Evolutionary conservation across 768 basidiomycete species (phyloP), one percentile per base, ranked within the genome.

Genomic region (Hericium erinaceus): DNA sequence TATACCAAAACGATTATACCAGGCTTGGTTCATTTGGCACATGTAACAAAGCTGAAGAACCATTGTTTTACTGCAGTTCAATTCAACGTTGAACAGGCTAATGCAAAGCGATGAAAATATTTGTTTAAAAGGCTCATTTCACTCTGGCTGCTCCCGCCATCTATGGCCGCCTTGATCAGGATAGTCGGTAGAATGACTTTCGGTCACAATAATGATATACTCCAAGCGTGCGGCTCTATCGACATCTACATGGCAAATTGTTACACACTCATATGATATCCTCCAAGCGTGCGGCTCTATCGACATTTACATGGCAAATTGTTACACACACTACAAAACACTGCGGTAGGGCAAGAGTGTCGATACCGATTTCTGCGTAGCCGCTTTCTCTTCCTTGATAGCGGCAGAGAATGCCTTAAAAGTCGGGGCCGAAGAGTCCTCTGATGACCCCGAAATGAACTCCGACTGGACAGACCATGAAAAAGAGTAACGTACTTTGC

Each of bases 371-470:
- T 68, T 70, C 48, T 68, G 72, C 1, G 90, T 92, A 3, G 68
- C 72, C 5, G 81, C 80, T 66, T 87, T 90, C 64, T 84, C 85
- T 38, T 91, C 86, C 69, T 92, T 95, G 65, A 94, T 79, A 37
- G 89, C 70, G 3, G 72, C 71, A 5, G 87, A 79, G 66, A 94
- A 85, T 1, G 79, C 72, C 66, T 84, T 89, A 78, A 97, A 97
- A 12, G 73, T 73, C 0, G 84, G 76, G 18, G 74, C 73, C 0
- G 72, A 69, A 1, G 93, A 77, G 64, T 90, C 90, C 15, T 73
- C 83, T 84, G 58, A 54, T 13, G 24, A 15, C 13, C 58, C 39
- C 54, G 41, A 24, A 64, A 18, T 67, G 60, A 54, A 64, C 39
- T 55, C 54, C 22, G 26, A 59, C 24, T 18, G 39, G 60, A 44